A percentile compares a stretch with the other conserved stretches of the same genome.
phyloP scores from a whole-genome alignment of 305 asterid genomes.

The Striga hermonthica region DNA sequence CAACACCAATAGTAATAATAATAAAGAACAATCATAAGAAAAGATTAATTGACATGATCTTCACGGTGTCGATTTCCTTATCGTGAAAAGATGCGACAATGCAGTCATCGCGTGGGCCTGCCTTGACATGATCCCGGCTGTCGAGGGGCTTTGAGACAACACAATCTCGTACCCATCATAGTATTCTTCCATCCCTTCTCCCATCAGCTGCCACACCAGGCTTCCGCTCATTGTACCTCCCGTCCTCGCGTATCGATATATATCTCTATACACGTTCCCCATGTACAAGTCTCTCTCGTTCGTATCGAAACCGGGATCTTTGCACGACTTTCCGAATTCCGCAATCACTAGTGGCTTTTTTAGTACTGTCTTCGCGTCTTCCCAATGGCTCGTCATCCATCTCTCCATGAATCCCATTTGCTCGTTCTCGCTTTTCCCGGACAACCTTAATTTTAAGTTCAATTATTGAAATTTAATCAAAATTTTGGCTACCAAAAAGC shows the following conservation, averaged over 20 bases:
- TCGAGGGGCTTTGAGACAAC: slow-evolving; percentile 40
- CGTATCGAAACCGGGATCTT: slow-evolving; percentile 44
- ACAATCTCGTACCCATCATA: slow-evolving; percentile 41
- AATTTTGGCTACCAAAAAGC: not conserved
- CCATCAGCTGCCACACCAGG: slow-evolving; percentile 69
- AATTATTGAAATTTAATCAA: too few species aligned
- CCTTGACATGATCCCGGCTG: slow-evolving; percentile 39
- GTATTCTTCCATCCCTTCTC: slow-evolving; percentile 52
- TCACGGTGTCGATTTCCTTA: not conserved
- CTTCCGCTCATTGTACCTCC: slow-evolving; percentile 74
- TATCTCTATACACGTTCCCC: slow-evolving; percentile 46
- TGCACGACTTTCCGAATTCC: slow-evolving; percentile 69
- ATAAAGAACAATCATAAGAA: slow-evolving; percentile 38
- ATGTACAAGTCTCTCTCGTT: slow-evolving; percentile 43
- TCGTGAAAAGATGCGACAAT: slow-evolving; percentile 32
- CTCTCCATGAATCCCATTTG: slow-evolving; percentile 64
- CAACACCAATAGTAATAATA: slow-evolving; percentile 32
- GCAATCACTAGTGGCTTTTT: slow-evolving; percentile 64
- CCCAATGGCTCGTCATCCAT: slow-evolving; percentile 66
- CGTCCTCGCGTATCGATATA: slow-evolving; percentile 43
- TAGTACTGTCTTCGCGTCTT: slow-evolving; percentile 48
- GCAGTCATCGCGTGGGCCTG: slow-evolving; percentile 44
- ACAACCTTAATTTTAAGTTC: slow-evolving; percentile 43
- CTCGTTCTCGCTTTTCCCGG: slow-evolving; percentile 46
- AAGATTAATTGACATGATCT: slow-evolving; percentile 26